phyloP scores from a whole-genome alignment of 179 eudicot genomes.

The Silene noctiflora region DNA sequence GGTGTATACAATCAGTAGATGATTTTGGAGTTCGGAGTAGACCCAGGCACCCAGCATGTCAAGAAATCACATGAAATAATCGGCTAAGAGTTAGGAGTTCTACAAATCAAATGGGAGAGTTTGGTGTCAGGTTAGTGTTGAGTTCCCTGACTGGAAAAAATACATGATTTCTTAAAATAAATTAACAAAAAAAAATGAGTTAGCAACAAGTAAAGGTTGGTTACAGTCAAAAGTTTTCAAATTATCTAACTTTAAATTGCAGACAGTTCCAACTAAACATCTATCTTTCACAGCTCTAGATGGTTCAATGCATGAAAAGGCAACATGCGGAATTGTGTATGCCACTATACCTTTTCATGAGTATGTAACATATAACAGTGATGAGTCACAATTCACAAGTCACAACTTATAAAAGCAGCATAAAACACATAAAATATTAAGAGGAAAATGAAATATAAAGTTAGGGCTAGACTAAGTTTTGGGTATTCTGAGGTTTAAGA shows the following conservation, averaged over 20 bases:
- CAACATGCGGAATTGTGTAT: conserved; percentile 1
- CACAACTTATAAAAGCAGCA: not conserved
- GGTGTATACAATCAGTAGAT: not conserved
- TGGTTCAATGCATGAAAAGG: not conserved
- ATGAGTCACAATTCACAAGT: not conserved
- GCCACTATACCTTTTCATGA: not conserved
- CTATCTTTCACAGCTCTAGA: not conserved
- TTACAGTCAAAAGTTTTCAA: not conserved
- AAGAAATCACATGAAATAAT: not conserved
- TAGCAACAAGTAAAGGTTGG: not conserved
- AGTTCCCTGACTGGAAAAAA: not conserved
- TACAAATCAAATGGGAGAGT: not conserved
- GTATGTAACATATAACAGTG: not conserved
- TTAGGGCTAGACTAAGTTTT: conserved; percentile 7
- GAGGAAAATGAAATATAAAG: not conserved
- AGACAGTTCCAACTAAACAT: conserved; percentile 1
- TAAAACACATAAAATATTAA: not conserved
- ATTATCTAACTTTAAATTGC: not conserved
- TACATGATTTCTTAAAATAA: not conserved
- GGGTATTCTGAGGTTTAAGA: not conserved
- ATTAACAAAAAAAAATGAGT: not conserved
- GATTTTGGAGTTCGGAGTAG: conserved; percentile 1
- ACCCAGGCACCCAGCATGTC: not conserved
- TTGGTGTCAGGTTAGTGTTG: not conserved
- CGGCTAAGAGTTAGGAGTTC: not conserved